A percentile compares a stretch with the other conserved stretches of the same genome.
phyloP scores from a whole-genome alignment of 805 yeast genomes.

The Candida awuae region DNA sequence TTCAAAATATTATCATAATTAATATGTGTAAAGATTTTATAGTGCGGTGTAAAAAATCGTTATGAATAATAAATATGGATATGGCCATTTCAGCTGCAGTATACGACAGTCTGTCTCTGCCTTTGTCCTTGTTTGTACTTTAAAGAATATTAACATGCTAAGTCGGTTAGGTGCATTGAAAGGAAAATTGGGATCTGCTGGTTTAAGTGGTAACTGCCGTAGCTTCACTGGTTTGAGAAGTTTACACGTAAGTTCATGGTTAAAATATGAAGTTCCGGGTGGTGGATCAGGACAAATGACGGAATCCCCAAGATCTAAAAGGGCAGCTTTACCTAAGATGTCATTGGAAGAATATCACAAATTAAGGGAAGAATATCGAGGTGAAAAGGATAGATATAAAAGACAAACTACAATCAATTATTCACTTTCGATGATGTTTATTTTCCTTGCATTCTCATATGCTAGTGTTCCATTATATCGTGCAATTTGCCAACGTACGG shows the following conservation, averaged over 20 bases:
- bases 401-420: slow-evolving; percentile 57
- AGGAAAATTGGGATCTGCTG: too few species aligned
- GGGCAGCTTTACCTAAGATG: slow-evolving; percentile 23
- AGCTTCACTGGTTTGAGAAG: neutral
- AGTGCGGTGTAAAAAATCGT: too few species aligned
- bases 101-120: too few species aligned
- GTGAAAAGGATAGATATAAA: slow-evolving; percentile 25
- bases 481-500: slow-evolving; percentile 87
- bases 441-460: slow-evolving; percentile 71
- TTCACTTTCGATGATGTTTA: slow-evolving; percentile 56
- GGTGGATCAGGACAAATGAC: slow-evolving; percentile 4
- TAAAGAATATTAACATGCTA: too few species aligned
- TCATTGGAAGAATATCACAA: slow-evolving; percentile 26
- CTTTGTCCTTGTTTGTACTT: too few species aligned
- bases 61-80: too few species aligned
- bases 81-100: too few species aligned
- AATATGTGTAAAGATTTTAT: too few species aligned
- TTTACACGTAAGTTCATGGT: slow-evolving; percentile 2
- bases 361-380: slow-evolving; percentile 22
- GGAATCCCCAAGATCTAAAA: slow-evolving; percentile 10
- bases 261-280: slow-evolving; percentile 14
- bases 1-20: neutral
- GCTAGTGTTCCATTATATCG: slow-evolving; percentile 91
- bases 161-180: too few species aligned
- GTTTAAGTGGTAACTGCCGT: too few species aligned